Percentiles rank a stretch among this genome's conserved stretches.
phyloP scores from a whole-genome alignment of 2,329 filamentous ascomycete genomes.

The Neurospora sp. region DNA sequence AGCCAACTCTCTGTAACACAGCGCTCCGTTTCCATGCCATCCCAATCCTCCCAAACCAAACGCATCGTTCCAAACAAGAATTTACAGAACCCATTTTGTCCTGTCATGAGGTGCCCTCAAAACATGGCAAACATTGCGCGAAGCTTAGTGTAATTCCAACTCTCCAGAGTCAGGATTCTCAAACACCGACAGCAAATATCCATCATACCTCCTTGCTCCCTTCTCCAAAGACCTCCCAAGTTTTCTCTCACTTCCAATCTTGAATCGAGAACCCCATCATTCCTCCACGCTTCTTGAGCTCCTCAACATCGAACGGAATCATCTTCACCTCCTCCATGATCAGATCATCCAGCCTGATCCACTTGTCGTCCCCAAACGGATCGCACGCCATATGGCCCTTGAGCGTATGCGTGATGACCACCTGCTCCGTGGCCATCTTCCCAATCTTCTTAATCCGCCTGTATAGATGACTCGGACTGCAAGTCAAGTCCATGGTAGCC shows the following conservation, averaged over 20 bases:
- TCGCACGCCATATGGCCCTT: background rate
- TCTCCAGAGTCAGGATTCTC: too few relatives aligned
- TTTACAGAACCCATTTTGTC: background rate
- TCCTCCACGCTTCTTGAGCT: background rate
- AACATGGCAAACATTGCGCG: background rate
- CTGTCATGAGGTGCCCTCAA: background rate
- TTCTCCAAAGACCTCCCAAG: too few relatives aligned
- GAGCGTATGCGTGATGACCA: background rate
- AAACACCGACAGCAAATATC: too few relatives aligned
- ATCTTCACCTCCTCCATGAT: background rate
- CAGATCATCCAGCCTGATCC: background rate
- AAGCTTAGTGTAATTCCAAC: background rate
- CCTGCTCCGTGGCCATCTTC: background rate
- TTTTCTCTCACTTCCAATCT: background rate
- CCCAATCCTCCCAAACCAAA: background rate
- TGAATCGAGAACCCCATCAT: background rate
- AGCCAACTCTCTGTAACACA: background rate
- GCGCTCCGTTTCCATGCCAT: background rate
- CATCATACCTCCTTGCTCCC: too few relatives aligned
- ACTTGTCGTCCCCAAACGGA: constrained; percentile 2
- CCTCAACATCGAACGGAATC: background rate
- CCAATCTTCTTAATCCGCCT: background rate
- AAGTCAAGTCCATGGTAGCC: background rate
- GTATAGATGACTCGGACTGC: constrained; percentile 1
- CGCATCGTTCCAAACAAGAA: background rate